phyloP scores from a whole-genome alignment of 345 rosid species.

The Draba incana region DNA sequence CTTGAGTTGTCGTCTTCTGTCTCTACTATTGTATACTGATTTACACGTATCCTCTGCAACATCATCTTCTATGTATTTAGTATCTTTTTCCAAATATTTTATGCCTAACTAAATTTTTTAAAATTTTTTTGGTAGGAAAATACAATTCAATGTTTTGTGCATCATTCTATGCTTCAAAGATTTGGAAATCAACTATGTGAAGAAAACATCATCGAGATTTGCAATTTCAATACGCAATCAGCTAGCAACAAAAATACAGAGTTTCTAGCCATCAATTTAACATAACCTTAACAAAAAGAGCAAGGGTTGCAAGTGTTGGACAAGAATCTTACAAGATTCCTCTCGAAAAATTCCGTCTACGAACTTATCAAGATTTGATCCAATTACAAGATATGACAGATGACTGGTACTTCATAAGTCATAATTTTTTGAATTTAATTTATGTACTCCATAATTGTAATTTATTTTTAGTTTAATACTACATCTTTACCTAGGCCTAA shows the following conservation, averaged over 20 bases:
- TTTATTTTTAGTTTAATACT: not conserved
- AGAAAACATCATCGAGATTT: not conserved
- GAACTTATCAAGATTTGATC: not conserved
- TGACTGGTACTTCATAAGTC: not conserved
- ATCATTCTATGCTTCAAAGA: too few species aligned
- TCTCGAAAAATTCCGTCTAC: not conserved
- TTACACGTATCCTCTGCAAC: too few species aligned
- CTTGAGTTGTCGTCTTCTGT: too few species aligned
- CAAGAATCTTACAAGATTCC: not conserved
- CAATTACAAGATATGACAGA: not conserved
- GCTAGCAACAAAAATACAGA: not conserved
- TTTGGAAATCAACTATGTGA: too few species aligned
- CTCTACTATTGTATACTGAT: too few species aligned
- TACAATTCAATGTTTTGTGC: too few species aligned
- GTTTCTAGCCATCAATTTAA: not conserved
- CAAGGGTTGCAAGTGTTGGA: not conserved
- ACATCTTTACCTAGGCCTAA: too few species aligned
- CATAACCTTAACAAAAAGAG: not conserved
- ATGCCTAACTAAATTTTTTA: too few species aligned
- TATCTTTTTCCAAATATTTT: too few species aligned
- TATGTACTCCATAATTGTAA: not conserved
- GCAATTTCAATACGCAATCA: not conserved
- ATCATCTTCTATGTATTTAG: too few species aligned
- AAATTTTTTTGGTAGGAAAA: too few species aligned
- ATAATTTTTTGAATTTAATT: not conserved